phyloP scores from a whole-genome alignment of 2,329 filamentous ascomycete genomes.

The Clonostachys rhizophaga region DNA sequence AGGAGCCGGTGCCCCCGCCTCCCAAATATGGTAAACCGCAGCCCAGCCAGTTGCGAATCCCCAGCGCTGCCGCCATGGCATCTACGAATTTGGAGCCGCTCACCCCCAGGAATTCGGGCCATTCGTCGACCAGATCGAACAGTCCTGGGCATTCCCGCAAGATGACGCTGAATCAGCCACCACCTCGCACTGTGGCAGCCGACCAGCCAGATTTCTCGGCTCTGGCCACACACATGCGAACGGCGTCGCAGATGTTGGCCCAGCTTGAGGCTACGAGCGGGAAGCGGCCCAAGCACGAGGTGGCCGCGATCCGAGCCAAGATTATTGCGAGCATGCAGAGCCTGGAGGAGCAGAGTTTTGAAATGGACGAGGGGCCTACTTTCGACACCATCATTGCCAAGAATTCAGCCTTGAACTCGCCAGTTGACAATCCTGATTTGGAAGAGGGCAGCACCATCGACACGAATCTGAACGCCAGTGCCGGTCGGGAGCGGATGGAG shows the following conservation, averaged over 20 bases:
- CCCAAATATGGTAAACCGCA: slow-evolving; percentile 19
- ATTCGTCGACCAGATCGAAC: slow-evolving; percentile 60
- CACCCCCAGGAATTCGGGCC: slow-evolving; percentile 64
- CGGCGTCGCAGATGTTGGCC: slow-evolving; percentile 81
- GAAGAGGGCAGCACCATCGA: slow-evolving; percentile 50
- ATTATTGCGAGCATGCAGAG: slow-evolving; percentile 91
- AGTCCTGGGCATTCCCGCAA: slow-evolving; percentile 59
- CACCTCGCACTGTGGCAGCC: slow-evolving; percentile 26
- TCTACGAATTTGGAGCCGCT: slow-evolving; percentile 55
- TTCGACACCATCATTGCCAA: slow-evolving; percentile 82
- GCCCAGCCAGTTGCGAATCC: slow-evolving; percentile 44
- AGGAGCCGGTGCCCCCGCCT: slow-evolving; percentile 26
- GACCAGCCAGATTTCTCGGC: slow-evolving; percentile 80
- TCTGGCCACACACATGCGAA: slow-evolving; percentile 81
- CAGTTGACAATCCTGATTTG: slow-evolving; percentile 38
- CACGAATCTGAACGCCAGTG: slow-evolving; percentile 58
- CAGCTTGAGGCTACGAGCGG: slow-evolving; percentile 77
- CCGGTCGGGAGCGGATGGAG: slow-evolving; percentile 80
- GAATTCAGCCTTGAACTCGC: slow-evolving; percentile 44
- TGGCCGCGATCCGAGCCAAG: slow-evolving; percentile 77
- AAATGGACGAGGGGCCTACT: slow-evolving; percentile 66
- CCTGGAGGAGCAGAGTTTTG: slow-evolving; percentile 80
- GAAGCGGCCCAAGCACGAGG: slow-evolving; percentile 74
- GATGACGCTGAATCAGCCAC: slow-evolving; percentile 46
- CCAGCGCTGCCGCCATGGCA: slow-evolving; percentile 55